phyloP scores from a whole-genome alignment of 2,329 filamentous ascomycete species.

The Pseudocercospora musae region DNA sequence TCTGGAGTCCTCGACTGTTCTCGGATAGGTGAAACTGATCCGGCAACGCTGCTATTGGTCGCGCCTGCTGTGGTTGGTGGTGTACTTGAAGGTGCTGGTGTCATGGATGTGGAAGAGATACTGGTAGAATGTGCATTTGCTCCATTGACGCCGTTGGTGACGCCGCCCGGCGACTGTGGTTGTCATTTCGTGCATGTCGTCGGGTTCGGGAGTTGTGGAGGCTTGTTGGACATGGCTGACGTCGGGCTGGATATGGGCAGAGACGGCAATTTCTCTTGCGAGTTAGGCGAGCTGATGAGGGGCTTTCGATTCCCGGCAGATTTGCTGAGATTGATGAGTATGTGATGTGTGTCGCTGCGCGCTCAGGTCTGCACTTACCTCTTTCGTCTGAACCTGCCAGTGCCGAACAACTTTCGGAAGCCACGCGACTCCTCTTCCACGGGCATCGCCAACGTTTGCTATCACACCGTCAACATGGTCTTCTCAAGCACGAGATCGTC shows the following conservation, averaged over 20 bases:
- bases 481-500: not conserved
- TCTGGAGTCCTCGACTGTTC: constrained; percentile 13
- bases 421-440: constrained; percentile 26
- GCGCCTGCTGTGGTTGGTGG: constrained; percentile 21
- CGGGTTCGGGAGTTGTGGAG: constrained; percentile 15
- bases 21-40: constrained; percentile 13
- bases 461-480: constrained; percentile 5
- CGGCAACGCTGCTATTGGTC: constrained; percentile 6
- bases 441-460: constrained; percentile 17
- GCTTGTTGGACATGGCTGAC: constrained; percentile 8
- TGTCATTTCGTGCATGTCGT: constrained; percentile 21
- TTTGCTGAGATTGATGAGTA: not conserved
- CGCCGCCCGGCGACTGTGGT: constrained; percentile 30
- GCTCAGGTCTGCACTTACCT: constrained; percentile 22
- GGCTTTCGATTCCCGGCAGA: not conserved
- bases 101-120: constrained; percentile 11
- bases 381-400: constrained; percentile 25
- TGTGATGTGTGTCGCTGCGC: not conserved
- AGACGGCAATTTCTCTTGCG: not conserved
- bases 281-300: not conserved
- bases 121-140: constrained; percentile 6
- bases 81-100: constrained; percentile 22
- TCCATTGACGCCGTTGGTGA: constrained; percentile 19
- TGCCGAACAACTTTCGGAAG: constrained; percentile 32
- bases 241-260: constrained; percentile 13